Evolutionary conservation across 2,329 filamentous ascomycete species (phyloP).

Genomic region (Claviceps sorghi): DNA sequence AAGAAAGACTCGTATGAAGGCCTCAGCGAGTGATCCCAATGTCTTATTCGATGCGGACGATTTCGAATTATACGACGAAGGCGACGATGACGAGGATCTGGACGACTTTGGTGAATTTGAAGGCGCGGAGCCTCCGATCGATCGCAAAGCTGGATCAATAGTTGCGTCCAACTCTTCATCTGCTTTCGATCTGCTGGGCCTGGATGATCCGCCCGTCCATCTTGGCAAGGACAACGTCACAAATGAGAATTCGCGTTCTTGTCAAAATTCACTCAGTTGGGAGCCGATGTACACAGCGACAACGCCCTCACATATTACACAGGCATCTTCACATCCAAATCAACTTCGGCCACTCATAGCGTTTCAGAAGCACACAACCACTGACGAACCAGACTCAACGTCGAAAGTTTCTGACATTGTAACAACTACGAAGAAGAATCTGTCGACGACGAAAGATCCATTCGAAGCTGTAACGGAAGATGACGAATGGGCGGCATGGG

Average conservation of each 20-base stretch:
- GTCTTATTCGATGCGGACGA: slow-evolving; percentile 54
- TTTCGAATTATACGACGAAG: slow-evolving; percentile 27
- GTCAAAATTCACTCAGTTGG: slow-evolving; percentile 14
- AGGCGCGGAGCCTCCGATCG: slow-evolving; percentile 19
- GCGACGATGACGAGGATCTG: slow-evolving; percentile 32
- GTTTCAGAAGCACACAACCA: slow-evolving; percentile 28
- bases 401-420: background rate
- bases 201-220: slow-evolving; percentile 17
- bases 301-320: slow-evolving; percentile 31
- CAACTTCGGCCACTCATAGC: slow-evolving; percentile 38
- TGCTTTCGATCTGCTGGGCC: slow-evolving; percentile 26
- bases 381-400: background rate
- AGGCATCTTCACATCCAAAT: slow-evolving; percentile 37
- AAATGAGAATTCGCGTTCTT: background rate
- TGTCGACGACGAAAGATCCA: slow-evolving; percentile 1
- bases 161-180: background rate
- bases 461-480: slow-evolving; percentile 15
- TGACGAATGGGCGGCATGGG: slow-evolving; percentile 26
- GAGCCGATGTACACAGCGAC: slow-evolving; percentile 15
- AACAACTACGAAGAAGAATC: background rate
- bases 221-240: background rate
- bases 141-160: background rate
- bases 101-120: slow-evolving; percentile 48
- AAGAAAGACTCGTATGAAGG: slow-evolving; percentile 12
- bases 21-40: slow-evolving; percentile 26